These are phyloP conservation scores for Myriangium duriaei DNA, from an alignment of 2,329 filamentous ascomycete genomes.

Conservation along the genomic window DNA sequence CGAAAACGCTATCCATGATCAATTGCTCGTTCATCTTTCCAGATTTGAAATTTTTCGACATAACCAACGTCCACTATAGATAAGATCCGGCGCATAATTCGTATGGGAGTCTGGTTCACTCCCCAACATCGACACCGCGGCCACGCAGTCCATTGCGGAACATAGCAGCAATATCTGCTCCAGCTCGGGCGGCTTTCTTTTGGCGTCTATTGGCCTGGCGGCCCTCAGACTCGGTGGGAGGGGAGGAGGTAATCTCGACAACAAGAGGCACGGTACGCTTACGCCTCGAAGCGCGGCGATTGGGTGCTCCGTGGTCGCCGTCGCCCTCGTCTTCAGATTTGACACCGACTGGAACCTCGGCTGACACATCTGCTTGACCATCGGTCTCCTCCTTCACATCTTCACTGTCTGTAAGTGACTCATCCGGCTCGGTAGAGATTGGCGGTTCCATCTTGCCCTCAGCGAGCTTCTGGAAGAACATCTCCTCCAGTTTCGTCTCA, in stretches of 20 bases:
- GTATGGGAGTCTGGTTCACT: too few species aligned
- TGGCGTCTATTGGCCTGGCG: not conserved
- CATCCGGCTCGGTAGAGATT: too few species aligned
- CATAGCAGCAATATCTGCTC: conserved; percentile 5
- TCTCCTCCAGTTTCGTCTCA: conserved; percentile 26
- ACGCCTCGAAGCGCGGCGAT: not conserved
- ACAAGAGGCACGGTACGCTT: not conserved
- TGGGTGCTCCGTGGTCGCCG: not conserved
- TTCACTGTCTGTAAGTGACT: not conserved
- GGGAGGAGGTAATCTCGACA: not conserved
- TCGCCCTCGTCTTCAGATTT: not conserved
- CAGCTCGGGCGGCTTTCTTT: not conserved
- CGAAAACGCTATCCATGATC: too few species aligned
- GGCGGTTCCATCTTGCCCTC: conserved; percentile 11
- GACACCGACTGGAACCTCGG: not conserved
- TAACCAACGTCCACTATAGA: too few species aligned
- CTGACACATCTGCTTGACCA: not conserved
- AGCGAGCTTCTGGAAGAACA: conserved; percentile 21
- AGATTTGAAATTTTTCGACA: too few species aligned
- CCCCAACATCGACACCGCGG: conserved; percentile 4
- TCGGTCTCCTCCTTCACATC: not conserved
- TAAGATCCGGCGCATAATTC: too few species aligned
- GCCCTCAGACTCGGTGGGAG: too few species aligned
- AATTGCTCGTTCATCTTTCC: too few species aligned
- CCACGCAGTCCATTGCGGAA: conserved; percentile 2